phyloP scores from a whole-genome alignment of 495 filamentous ascomycete genomes.

The Aspergillus wentii region DNA sequence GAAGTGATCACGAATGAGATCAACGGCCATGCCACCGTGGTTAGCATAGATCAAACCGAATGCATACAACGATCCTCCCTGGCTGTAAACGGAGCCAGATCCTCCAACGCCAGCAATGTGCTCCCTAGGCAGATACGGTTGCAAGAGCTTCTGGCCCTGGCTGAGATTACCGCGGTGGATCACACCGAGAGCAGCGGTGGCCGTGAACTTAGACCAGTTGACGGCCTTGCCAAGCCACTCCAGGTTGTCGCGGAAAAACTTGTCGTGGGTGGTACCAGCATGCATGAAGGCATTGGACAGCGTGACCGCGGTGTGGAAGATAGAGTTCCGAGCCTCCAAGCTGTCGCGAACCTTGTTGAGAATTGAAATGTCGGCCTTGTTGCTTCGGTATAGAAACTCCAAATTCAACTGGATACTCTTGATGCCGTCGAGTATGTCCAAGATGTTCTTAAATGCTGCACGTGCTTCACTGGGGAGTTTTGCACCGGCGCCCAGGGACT shows the following conservation, averaged over 20 bases:
- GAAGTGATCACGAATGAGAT: constrained; percentile 85
- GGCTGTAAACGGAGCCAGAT: constrained; percentile 84
- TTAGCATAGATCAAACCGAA: constrained; percentile 97
- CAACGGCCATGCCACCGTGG: constrained; percentile 87
- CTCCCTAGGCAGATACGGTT: constrained; percentile 87
- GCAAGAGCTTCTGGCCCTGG: constrained; percentile 86
- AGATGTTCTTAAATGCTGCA: constrained; percentile 71
- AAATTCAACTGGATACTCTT: constrained; percentile 90
- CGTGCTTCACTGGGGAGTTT: constrained; percentile 39
- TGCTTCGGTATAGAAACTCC: constrained; percentile 94
- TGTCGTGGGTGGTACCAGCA: constrained; percentile 95
- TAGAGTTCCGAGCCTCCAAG: constrained; percentile 91
- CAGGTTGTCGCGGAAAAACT: constrained; percentile 94
- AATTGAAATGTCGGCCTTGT: constrained; percentile 80
- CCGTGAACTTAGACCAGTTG: constrained; percentile 99
- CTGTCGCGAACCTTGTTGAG: constrained; percentile 96
- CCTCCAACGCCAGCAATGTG: constrained; percentile 53
- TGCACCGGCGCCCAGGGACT: constrained; percentile 37
- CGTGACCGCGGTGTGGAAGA: constrained; percentile 95
- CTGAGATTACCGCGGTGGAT: constrained; percentile 93
- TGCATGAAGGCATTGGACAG: constrained; percentile 99
- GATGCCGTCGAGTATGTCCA: constrained; percentile 81
- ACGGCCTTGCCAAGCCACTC: constrained; percentile 98
- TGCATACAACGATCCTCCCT: constrained; percentile 92
- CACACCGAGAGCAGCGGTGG: constrained; percentile 92